phyloP scores from a whole-genome alignment of 106 monocot genomes.

The Acorus gramineus region DNA sequence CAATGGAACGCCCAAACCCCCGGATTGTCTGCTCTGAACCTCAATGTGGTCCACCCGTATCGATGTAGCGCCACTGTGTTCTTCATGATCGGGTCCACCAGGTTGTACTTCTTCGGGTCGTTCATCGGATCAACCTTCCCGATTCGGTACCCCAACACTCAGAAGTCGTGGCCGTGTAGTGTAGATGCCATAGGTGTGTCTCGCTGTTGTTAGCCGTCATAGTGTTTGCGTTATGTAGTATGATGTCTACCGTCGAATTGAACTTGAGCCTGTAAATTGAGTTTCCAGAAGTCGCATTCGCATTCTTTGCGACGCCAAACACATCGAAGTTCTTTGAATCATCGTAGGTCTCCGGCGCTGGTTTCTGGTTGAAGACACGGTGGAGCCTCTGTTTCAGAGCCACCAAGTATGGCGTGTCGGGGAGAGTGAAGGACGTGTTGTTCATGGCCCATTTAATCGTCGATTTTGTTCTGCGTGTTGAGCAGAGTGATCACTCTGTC shows the following conservation, averaged over 20 bases:
- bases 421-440: constrained; percentile 62
- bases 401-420: constrained; percentile 65
- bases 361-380: constrained; percentile 26
- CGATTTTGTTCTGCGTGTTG: constrained; percentile 77
- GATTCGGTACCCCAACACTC: too few species aligned
- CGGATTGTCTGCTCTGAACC: too few species aligned
- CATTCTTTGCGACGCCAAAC: background rate
- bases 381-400: constrained; percentile 31
- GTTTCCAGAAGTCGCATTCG: constrained; percentile 57
- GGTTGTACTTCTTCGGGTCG: too few species aligned
- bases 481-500: constrained; percentile 56
- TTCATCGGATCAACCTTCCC: too few species aligned
- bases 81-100: too few species aligned
- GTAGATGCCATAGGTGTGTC: too few species aligned
- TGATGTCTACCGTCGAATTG: constrained; percentile 19
- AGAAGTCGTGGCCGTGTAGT: too few species aligned
- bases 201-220: too few species aligned
- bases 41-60: too few species aligned
- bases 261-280: constrained; percentile 67
- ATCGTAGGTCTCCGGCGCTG: constrained; percentile 61
- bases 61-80: too few species aligned
- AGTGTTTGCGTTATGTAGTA: too few species aligned
- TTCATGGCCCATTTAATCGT: constrained; percentile 66
- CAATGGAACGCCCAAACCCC: too few species aligned
- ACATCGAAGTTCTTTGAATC: constrained; percentile 30